A percentile compares a stretch with the other conserved stretches of the same genome.
Evolutionary conservation across 2,329 filamentous ascomycete genomes (phyloP).

Genomic region (Fusarium redolens): DNA sequence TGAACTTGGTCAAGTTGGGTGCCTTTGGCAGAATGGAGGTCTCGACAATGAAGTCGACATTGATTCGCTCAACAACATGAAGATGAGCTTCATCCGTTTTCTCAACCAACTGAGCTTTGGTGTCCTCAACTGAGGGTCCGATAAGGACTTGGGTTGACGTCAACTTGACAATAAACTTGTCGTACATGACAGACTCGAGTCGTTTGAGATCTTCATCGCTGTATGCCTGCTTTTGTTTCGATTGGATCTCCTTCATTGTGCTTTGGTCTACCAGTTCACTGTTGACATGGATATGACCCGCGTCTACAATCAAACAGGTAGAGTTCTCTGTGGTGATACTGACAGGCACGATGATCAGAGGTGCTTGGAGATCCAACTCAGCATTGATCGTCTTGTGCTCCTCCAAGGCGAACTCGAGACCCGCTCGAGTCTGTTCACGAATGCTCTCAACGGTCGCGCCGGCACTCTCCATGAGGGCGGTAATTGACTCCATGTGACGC

Average conservation of each 20-base stretch:
- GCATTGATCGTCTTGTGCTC: conserved; percentile 99
- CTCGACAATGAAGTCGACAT: conserved; percentile 96
- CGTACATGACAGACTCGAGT: conserved; percentile 95
- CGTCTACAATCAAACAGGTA: conserved; percentile 93
- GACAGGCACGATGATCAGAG: conserved; percentile 95
- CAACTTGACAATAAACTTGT: conserved; percentile 93
- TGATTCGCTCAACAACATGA: conserved; percentile 96
- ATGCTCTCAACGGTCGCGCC: conserved; percentile 96
- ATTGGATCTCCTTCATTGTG: conserved; percentile 89
- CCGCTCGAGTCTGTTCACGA: conserved; percentile 93
- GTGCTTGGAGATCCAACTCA: conserved; percentile 93
- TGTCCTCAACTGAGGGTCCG: conserved; percentile 90
- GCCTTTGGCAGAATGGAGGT: conserved; percentile 97
- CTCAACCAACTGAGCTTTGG: conserved; percentile 81
- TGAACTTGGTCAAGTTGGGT: conserved; percentile 90
- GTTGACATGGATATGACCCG: conserved; percentile 93
- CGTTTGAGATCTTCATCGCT: conserved; percentile 89
- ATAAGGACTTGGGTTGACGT: conserved; percentile 96
- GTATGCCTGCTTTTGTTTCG: conserved; percentile 88
- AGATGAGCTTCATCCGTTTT: conserved; percentile 76
- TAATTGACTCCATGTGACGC: conserved; percentile 98
- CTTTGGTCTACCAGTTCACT: conserved; percentile 93
- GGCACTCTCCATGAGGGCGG: conserved; percentile 92
- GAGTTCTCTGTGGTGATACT: conserved; percentile 85
- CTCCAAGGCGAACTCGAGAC: conserved; percentile 93